A percentile compares a stretch with the other conserved stretches of the same genome.
Evolutionary conservation across 2,329 filamentous ascomycete species (phyloP).

Genomic region (Rhexocercosporidium sp.): DNA sequence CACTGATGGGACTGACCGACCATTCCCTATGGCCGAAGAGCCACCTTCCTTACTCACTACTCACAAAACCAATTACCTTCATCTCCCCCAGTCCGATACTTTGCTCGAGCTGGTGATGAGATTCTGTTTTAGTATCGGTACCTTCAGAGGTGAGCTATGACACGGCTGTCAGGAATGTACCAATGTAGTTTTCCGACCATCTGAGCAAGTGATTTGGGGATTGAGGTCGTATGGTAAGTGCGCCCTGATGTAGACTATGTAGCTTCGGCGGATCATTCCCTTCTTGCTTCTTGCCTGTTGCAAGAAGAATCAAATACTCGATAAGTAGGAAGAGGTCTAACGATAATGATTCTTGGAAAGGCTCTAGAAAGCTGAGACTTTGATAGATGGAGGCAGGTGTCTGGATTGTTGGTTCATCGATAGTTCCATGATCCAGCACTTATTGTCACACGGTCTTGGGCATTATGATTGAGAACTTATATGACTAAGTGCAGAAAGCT

Average conservation of each 20-base stretch:
- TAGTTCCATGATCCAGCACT: background rate
- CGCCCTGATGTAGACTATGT: background rate
- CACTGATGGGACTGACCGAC: background rate
- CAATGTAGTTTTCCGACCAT: background rate
- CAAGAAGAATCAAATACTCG: background rate
- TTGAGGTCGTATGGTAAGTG: background rate
- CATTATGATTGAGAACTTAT: background rate
- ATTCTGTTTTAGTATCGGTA: background rate
- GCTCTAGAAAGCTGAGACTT: background rate
- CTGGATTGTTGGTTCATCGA: background rate
- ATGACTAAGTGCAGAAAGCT: background rate
- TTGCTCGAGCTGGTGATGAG: background rate
- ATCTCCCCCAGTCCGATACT: background rate
- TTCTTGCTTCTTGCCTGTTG: background rate
- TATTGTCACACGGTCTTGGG: background rate
- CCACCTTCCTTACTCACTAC: background rate
- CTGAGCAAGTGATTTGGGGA: slow-evolving; percentile 3
- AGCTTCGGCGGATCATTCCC: background rate
- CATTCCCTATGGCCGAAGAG: background rate
- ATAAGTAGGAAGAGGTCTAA: background rate
- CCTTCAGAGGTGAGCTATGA: background rate
- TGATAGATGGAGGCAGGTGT: background rate
- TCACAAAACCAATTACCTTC: background rate
- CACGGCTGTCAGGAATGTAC: background rate
- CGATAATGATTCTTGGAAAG: background rate